Evolutionary conservation across 441 rosid genomes (phyloP).

Genomic region (Populus tomentosa): DNA sequence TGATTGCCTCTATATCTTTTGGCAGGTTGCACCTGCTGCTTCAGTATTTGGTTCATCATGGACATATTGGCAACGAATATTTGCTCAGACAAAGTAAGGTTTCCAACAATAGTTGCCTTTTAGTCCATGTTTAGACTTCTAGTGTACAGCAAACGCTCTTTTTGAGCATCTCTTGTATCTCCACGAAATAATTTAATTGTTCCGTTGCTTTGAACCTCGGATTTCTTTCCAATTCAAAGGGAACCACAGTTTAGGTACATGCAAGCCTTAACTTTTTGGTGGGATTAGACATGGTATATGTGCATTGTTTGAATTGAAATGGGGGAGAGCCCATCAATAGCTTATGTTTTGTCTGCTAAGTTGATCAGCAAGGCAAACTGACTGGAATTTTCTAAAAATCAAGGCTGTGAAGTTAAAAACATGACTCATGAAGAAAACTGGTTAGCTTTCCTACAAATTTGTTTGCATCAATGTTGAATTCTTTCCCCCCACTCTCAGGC

Average conservation of each 20-base stretch:
- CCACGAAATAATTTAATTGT: not conserved
- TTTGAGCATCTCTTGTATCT: not conserved
- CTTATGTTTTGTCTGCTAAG: not conserved
- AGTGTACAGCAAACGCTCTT: not conserved
- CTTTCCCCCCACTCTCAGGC: constrained; percentile 31
- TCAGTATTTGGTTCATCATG: constrained; percentile 69
- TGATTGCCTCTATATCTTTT: constrained; percentile 14
- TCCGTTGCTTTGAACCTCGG: not conserved
- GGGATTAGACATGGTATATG: not conserved
- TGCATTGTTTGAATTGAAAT: not conserved
- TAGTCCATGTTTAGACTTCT: not conserved
- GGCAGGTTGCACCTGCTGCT: constrained; percentile 65
- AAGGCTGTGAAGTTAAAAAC: not conserved
- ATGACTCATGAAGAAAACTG: not conserved
- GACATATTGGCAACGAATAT: constrained; percentile 64
- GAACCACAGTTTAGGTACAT: not conserved
- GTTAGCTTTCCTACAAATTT: not conserved
- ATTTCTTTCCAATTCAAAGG: not conserved
- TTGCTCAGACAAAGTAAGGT: constrained; percentile 53
- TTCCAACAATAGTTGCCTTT: constrained; percentile 7
- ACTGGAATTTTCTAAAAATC: not conserved
- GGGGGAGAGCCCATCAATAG: not conserved
- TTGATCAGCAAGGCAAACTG: not conserved
- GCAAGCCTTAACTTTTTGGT: not conserved
- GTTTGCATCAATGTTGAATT: constrained; percentile 14